Evolutionary conservation across 495 filamentous ascomycete genomes (phyloP).

Genomic region (Aspergillus mulundensis): DNA sequence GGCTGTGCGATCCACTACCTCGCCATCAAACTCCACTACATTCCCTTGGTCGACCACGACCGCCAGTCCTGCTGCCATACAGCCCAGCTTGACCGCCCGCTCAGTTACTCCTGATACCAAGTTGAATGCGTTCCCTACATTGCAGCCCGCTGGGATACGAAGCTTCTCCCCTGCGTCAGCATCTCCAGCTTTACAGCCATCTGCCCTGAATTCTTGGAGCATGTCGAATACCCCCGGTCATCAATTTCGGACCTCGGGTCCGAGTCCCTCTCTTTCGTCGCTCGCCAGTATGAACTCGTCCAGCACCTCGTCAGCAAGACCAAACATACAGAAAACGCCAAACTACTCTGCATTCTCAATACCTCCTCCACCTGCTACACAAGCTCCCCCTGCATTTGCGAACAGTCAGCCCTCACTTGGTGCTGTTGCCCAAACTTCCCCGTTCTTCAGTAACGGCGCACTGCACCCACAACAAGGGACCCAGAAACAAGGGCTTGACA

Average conservation of each 20-base stretch:
- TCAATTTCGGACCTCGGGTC: conserved; percentile 18
- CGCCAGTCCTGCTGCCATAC: conserved; percentile 18
- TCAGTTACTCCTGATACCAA: conserved; percentile 53
- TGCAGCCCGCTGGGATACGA: conserved; percentile 37
- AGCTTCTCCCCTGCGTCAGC: conserved; percentile 24
- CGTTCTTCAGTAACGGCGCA: conserved; percentile 20
- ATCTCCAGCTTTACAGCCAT: conserved; percentile 35
- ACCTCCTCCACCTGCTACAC: conserved; percentile 38
- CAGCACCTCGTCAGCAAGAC: conserved; percentile 16
- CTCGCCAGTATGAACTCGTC: conserved; percentile 27
- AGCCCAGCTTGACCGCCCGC: conserved; percentile 31
- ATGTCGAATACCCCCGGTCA: conserved; percentile 7
- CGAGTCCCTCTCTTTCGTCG: conserved; percentile 25
- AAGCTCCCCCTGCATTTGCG: conserved; percentile 3
- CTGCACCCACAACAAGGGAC: conserved; percentile 24
- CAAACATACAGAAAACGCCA: conserved; percentile 23
- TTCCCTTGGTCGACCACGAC: conserved; percentile 49
- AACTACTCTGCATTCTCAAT: conserved; percentile 47
- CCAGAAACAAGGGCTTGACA: conserved; percentile 60
- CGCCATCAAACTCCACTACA: conserved; percentile 28
- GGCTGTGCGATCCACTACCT: conserved; percentile 23
- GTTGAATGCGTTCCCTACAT: conserved; percentile 45
- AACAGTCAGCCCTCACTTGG: conserved; percentile 20
- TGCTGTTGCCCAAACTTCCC: conserved; percentile 12
- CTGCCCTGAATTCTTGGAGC: conserved; percentile 28